A percentile compares a stretch with the other conserved stretches of the same genome.
These are phyloP conservation scores for Colletotrichum filicis DNA, from an alignment of 2,329 filamentous ascomycete genomes.

Conservation along the genomic window DNA sequence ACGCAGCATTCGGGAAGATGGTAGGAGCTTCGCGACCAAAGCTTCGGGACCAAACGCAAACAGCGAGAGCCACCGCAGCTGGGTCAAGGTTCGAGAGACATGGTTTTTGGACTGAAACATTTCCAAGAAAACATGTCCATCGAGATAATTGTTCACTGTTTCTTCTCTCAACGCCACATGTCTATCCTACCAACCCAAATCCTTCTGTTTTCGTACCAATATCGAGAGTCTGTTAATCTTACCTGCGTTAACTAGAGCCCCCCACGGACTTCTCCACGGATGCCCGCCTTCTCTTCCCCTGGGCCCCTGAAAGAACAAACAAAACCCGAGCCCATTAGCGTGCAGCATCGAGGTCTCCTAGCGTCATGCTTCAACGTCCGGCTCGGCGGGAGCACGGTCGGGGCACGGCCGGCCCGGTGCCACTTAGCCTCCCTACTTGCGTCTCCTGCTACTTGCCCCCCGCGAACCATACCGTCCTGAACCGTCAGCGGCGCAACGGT, in stretches of 20 bases:
- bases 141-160: neutral
- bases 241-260: neutral
- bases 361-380: conserved; percentile 23
- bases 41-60: neutral
- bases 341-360: conserved; percentile 2
- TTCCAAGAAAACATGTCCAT: neutral
- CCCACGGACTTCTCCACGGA: conserved; percentile 33
- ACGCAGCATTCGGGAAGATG: neutral
- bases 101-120: neutral
- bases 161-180: neutral
- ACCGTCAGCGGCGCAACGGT: conserved; percentile 25
- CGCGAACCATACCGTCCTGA: neutral
- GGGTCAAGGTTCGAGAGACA: neutral
- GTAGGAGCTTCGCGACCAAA: neutral
- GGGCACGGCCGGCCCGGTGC: conserved; percentile 34
- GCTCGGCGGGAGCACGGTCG: conserved; percentile 35
- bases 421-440: conserved; percentile 29
- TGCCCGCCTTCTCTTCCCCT: conserved; percentile 7
- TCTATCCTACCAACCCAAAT: no score
- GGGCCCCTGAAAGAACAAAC: neutral
- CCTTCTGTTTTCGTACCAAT: neutral
- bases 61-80: neutral
- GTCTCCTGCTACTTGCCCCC: conserved; percentile 26
- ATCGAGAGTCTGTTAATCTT: neutral
- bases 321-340: conserved; percentile 6